Evolutionary conservation across 83 land plant species (phyloP).

Genomic region (Picea mariana): DNA sequence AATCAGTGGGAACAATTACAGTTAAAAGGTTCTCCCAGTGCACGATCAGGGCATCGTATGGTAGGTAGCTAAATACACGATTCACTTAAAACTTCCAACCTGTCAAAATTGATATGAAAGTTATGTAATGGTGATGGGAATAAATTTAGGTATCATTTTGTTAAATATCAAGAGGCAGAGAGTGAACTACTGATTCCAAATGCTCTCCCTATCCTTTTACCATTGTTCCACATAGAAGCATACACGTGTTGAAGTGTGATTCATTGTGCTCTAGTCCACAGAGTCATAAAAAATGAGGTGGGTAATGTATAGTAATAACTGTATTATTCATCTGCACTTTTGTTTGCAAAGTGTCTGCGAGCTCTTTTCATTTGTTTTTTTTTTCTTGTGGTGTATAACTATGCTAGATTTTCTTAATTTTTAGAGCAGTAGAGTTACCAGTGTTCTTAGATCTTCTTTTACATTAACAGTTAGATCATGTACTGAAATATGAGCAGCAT

Average conservation of each 20-base stretch:
- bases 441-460: too few species aligned
- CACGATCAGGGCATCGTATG: slow-evolving; percentile 99
- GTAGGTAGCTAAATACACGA: slow-evolving; percentile 25
- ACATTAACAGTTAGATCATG: too few species aligned
- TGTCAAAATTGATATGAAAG: neutral
- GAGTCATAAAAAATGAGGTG: neutral
- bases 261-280: neutral
- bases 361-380: too few species aligned
- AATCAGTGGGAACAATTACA: slow-evolving; percentile 97
- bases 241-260: neutral
- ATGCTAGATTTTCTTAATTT: too few species aligned
- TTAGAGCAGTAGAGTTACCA: too few species aligned
- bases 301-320: too few species aligned
- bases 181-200: neutral
- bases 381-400: too few species aligned
- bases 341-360: too few species aligned
- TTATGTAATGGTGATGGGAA: neutral
- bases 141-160: neutral
- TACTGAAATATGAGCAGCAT: too few species aligned
- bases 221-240: neutral
- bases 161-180: neutral
- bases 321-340: too few species aligned
- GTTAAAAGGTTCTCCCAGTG: slow-evolving; percentile 92
- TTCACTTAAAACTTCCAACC: neutral
- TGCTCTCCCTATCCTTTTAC: neutral